Evolutionary conservation across 2,329 filamentous ascomycete genomes (phyloP).

Genomic region (Endocalyx cinctus): DNA sequence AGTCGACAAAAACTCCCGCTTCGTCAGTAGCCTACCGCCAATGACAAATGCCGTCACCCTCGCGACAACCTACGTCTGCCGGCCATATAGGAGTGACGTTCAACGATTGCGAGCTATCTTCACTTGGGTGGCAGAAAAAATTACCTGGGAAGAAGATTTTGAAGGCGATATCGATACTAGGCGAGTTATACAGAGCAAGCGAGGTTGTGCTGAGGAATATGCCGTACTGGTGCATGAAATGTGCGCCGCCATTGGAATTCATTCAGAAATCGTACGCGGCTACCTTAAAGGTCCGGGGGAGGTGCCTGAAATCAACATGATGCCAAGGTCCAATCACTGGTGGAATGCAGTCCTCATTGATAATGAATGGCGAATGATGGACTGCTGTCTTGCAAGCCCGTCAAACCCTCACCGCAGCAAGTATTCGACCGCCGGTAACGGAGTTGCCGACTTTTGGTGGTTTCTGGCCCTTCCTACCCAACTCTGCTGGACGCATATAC

Average conservation of each 20-base stretch:
- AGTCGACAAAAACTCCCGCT: constrained; percentile 94
- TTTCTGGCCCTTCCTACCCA: constrained; percentile 88
- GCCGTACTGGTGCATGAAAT: constrained; percentile 86
- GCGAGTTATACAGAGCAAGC: constrained; percentile 76
- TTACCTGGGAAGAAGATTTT: constrained; percentile 92
- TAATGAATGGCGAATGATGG: constrained; percentile 93
- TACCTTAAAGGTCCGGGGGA: constrained; percentile 92
- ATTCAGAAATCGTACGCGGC: constrained; percentile 80
- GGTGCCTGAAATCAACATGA: constrained; percentile 69
- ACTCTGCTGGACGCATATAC: constrained; percentile 93
- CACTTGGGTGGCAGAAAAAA: constrained; percentile 93
- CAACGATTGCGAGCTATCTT: constrained; percentile 93
- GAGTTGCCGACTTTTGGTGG: constrained; percentile 81
- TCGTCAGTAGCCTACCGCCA: constrained; percentile 77
- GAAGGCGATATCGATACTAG: constrained; percentile 80
- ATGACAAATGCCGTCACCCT: constrained; percentile 77
- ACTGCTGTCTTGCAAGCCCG: constrained; percentile 85
- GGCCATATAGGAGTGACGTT: constrained; percentile 90
- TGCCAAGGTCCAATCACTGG: constrained; percentile 91
- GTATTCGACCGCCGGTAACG: constrained; percentile 69
- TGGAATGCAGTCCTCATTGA: constrained; percentile 96
- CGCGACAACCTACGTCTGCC: constrained; percentile 87
- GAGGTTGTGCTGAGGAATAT: constrained; percentile 85
- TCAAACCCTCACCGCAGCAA: constrained; percentile 76
- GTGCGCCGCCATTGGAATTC: constrained; percentile 84